Base-by-base conservation (phyloP, 495 filamentous ascomycete genomes). In the Neurospora sp. region DNA sequence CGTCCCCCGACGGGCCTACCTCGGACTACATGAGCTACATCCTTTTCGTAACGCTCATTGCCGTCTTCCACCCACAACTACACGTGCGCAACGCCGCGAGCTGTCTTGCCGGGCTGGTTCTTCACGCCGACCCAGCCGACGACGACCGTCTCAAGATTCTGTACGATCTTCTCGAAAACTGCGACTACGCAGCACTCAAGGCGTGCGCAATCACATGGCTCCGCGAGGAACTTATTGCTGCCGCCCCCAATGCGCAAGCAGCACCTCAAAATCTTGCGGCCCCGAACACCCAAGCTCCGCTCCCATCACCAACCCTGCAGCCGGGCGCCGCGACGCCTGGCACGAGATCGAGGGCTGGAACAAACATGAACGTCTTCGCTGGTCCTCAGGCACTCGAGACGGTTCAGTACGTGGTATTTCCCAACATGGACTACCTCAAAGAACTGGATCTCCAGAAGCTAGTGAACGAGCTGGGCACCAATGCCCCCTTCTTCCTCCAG, bases 141-240 rank as follows among this genome's bases (percentile, higher is more conserved):
- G 80, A 87, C 1, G 86, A 88, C 39, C 87, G 94, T 2, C 86
- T 96, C 47, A 87, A 90, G 5, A 91, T 97, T 72, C 91, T 98
- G 12, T 86, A 89, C 59, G 90, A 93, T 68, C 90, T 95, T 4
- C 84, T 98, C 38, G 90, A 96, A 80, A 88, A 97, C 74, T 92
- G 91, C 75, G 90, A 91, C 7, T 93, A 89, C 77, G 87, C 92
- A 35, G 87, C 91, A 3, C 86, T 96, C 61, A 94, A 93, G 75
- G 94, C 91, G 16, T 90, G 89, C 71, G 94, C 94, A 1, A 87
- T 98, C 12, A 87, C 88, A 35, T 98, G 96, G 92, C 82, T 98
- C 4, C 94, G 94, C 78, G 90, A 94, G 69, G 95, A 97, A 79
- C 87, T 95, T 3, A 82, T 95, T 16, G 80, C 82, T 31, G 83